Evolutionary conservation across 2,329 filamentous ascomycete species (phyloP), one percentile per base, ranked within the genome.

Genomic region (Fusarium cicatricum): DNA sequence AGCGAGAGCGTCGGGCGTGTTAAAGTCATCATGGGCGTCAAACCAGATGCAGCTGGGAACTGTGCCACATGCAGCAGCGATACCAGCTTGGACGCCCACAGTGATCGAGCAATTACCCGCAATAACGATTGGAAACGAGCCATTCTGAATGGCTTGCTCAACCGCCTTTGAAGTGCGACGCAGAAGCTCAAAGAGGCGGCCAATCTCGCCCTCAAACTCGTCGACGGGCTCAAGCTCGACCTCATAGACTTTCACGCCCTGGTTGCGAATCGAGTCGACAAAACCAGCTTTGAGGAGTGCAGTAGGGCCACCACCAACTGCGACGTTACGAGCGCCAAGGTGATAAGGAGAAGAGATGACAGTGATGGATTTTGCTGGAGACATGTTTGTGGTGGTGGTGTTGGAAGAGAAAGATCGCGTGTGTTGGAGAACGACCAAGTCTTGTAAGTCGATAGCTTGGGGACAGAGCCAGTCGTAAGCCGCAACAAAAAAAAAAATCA

Each of bases 1-100:
- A 8, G 37, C 26, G 15, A 70, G 33, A 11, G 44, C 59, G 15
- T 70, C 65, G 4, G 64, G 68, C 0, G 72, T 73, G 33, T 67
- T 64, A 41, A 76, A 70, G 49, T 79, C 76, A 44, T 78, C 75
- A 39, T 79, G 77, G 3, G 76, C 77, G 40, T 79, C 77, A 42
- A 80, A 77, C 66, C 75, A 79, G 11, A 78, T 62, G 33, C 73
- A 76, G 0, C 62, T 63, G 2, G 75, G 62, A 12, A 69, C 62
- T 5, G 51, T 29, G 1, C 51, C 46, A 6, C 31, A 45, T 2
- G 62, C 52, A 3, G 26, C 42, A 11, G 49, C 42, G 5, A 77
- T 47, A 0, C 77, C 76, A 4, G 75, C 75, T 1, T 71, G 72
- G 0, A 73, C 72, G 3, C 71, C 75, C 0, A 72, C 72, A 21